phyloP scores from a whole-genome alignment of 1,284 basidiomycete species.

The Heterobasidion annosum region DNA sequence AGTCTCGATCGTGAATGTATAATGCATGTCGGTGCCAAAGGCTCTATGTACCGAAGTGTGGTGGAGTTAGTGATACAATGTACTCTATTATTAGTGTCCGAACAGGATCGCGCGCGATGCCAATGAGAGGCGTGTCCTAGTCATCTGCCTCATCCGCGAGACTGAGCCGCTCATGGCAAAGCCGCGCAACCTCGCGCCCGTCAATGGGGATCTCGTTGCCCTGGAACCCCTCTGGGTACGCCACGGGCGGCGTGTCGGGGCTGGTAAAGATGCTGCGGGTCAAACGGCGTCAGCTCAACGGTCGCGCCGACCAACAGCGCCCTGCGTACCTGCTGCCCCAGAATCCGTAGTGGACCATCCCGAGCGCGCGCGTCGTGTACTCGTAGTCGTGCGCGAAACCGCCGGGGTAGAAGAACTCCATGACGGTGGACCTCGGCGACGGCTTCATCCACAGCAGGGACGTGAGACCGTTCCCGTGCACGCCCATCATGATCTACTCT shows the following conservation, averaged over 20 bases:
- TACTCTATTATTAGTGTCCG: neutral
- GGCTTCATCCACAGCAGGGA: constrained; percentile 83
- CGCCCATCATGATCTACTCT: constrained; percentile 73
- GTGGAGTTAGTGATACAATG: constrained; percentile 18
- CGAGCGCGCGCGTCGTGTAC: constrained; percentile 69
- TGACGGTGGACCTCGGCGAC: constrained; percentile 63
- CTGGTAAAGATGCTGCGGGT: constrained; percentile 33
- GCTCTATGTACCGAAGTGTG: no score
- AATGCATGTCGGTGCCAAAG: no score
- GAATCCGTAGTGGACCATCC: constrained; percentile 81
- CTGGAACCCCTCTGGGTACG: constrained; percentile 50
- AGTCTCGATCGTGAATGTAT: no score
- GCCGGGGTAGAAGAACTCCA: constrained; percentile 82
- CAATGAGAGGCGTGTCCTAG: constrained; percentile 5
- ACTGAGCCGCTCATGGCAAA: constrained; percentile 26
- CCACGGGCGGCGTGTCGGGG: constrained; percentile 36
- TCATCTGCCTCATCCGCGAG: constrained; percentile 30
- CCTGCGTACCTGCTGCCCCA: constrained; percentile 49
- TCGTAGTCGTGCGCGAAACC: constrained; percentile 87
- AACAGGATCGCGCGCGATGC: neutral
- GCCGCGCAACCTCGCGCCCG: constrained; percentile 28
- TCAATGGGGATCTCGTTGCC: constrained; percentile 49
- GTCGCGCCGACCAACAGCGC: constrained; percentile 2
- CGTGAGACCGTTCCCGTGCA: constrained; percentile 83
- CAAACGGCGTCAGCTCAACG: neutral